phyloP scores from a whole-genome alignment of 208 protist species.

The Vickermania spadyakhi region DNA sequence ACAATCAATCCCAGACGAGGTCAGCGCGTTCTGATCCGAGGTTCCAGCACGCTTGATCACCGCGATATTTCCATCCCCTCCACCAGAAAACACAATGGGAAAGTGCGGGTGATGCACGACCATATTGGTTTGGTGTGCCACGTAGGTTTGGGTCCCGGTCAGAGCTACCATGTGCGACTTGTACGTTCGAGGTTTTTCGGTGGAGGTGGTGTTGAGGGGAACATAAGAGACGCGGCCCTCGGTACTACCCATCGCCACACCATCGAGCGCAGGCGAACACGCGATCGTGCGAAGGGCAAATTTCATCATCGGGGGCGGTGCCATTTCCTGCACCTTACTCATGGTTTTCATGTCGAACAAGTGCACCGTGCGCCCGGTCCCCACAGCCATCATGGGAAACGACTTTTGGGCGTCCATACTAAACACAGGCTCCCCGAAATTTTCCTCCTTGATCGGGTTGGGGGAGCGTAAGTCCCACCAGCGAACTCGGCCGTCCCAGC shows the following conservation, averaged over 20 bases:
- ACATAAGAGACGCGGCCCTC: slow-evolving; percentile 33
- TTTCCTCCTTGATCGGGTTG: slow-evolving; percentile 20
- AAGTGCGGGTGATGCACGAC: slow-evolving; percentile 16
- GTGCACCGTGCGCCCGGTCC: slow-evolving; percentile 23
- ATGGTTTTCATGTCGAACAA: slow-evolving; percentile 30
- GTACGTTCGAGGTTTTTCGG: slow-evolving; percentile 19
- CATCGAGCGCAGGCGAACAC: slow-evolving; percentile 23
- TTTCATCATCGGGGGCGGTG: slow-evolving; percentile 18
- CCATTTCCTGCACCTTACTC: slow-evolving; percentile 14
- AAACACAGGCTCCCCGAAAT: slow-evolving; percentile 28
- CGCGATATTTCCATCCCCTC: slow-evolving; percentile 25
- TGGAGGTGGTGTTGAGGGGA: slow-evolving; percentile 4
- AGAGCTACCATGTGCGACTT: slow-evolving; percentile 15
- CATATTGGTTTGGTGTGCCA: slow-evolving; percentile 32
- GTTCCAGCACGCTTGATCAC: slow-evolving; percentile 18
- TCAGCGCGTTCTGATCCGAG: neutral
- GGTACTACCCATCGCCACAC: slow-evolving; percentile 20
- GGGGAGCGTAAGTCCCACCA: slow-evolving; percentile 39
- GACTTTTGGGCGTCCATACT: slow-evolving; percentile 25
- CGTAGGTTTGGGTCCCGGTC: slow-evolving; percentile 4
- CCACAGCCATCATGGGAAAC: slow-evolving; percentile 23
- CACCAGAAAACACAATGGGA: slow-evolving; percentile 16
- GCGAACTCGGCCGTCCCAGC: slow-evolving; percentile 41
- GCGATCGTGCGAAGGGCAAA: slow-evolving; percentile 28
- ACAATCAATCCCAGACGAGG: slow-evolving; percentile 5